These are phyloP conservation scores for Trichoderma atrobrunneum DNA, from an alignment of 2,329 filamentous ascomycete species.

Conservation along the genomic window DNA sequence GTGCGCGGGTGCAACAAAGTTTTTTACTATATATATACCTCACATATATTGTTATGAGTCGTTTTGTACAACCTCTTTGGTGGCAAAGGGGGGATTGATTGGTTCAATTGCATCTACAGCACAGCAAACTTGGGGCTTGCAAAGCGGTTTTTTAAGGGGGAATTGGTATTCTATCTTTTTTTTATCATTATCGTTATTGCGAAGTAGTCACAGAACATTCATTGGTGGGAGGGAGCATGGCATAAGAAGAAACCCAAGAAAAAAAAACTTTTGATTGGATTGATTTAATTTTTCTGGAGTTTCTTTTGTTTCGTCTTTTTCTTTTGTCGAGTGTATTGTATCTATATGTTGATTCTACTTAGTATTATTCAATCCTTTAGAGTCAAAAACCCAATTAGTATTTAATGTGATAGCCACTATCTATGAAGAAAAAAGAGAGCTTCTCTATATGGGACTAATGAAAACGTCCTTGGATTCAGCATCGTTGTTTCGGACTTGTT, in stretches of 20 bases:
- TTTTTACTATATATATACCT: constrained; percentile 12
- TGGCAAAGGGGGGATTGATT: neutral
- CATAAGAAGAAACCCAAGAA: neutral
- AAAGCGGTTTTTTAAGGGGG: neutral
- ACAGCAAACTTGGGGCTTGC: neutral
- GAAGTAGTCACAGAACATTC: neutral
- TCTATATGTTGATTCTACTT: neutral
- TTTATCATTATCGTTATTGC: neutral
- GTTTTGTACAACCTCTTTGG: constrained; percentile 8
- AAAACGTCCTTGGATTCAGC: neutral
- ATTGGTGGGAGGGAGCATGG: neutral
- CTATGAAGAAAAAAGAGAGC: neutral
- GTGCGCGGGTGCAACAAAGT: neutral
- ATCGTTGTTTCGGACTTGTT: constrained; percentile 27
- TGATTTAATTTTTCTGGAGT: neutral
- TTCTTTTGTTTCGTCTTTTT: neutral
- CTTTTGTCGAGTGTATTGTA: neutral
- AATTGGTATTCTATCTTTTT: neutral
- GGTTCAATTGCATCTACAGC: constrained; percentile 2
- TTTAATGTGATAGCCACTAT: too few relatives aligned
- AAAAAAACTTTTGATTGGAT: neutral
- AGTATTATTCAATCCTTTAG: neutral
- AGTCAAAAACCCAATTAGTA: neutral
- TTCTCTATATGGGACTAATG: neutral
- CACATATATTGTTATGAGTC: constrained; percentile 10